Conservation (phyloP, 176 grass and related monocot genomes). For the Ensete ventricosum region DNA sequence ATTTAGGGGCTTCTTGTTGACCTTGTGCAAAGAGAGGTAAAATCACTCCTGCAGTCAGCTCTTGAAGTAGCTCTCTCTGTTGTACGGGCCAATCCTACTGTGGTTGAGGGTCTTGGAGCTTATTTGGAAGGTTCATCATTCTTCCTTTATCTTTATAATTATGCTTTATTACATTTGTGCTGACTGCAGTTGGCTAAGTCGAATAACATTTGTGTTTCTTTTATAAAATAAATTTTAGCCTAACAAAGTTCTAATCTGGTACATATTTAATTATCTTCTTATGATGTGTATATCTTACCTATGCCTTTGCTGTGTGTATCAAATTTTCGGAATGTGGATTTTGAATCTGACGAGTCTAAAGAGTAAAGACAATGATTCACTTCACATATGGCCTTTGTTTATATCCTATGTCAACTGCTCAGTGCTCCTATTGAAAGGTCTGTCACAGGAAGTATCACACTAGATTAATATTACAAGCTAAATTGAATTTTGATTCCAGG, state of each 20-base stretch:
- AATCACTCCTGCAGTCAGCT: slow-evolving; percentile 67
- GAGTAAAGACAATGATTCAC: too few relatives aligned
- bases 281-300: too few relatives aligned
- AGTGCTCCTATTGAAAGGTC: too few relatives aligned
- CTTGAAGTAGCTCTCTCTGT: slow-evolving; percentile 96
- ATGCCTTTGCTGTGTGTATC: too few relatives aligned
- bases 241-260: neutral
- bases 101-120: slow-evolving; percentile 90
- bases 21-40: slow-evolving; percentile 87
- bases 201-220: neutral
- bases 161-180: neutral
- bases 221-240: neutral
- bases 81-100: slow-evolving; percentile 70
- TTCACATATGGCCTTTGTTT: too few relatives aligned
- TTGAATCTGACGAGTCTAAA: too few relatives aligned
- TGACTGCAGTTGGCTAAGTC: neutral
- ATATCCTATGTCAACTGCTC: too few relatives aligned
- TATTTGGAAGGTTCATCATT: slow-evolving; percentile 73
- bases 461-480: too few relatives aligned
- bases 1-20: slow-evolving; percentile 77
- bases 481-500: too few relatives aligned
- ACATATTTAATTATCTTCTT: neutral
- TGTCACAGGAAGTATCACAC: too few relatives aligned
- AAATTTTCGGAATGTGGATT: too few relatives aligned
- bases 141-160: neutral